phyloP scores from a whole-genome alignment of 2,329 filamentous ascomycete genomes.

The Karstenula rhodostoma region DNA sequence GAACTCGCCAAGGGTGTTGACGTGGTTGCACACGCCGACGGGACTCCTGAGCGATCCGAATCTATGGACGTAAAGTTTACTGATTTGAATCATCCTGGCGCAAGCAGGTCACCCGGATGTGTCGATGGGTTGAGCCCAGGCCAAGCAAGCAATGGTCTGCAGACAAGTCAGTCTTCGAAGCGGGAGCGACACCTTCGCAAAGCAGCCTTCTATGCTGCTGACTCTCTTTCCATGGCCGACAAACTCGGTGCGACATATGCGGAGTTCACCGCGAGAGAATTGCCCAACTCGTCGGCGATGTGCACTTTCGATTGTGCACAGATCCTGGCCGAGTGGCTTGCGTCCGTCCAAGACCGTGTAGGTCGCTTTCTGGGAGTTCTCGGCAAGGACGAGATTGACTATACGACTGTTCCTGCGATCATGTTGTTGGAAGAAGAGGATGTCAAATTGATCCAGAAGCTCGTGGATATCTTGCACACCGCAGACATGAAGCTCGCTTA shows the following conservation, averaged over 20 bases:
- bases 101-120: constrained; percentile 38
- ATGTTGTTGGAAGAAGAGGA: constrained; percentile 95
- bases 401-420: constrained; percentile 80
- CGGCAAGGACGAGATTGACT: constrained; percentile 81
- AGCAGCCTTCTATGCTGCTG: constrained; percentile 93
- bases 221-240: constrained; percentile 88
- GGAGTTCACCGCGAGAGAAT: constrained; percentile 81
- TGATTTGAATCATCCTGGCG: constrained; percentile 21
- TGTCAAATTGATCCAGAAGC: constrained; percentile 81
- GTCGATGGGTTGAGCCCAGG: constrained; percentile 40
- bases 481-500: constrained; percentile 81
- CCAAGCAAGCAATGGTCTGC: constrained; percentile 39
- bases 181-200: constrained; percentile 89
- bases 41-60: constrained; percentile 60
- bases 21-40: constrained; percentile 75
- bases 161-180: constrained; percentile 65
- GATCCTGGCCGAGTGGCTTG: constrained; percentile 92
- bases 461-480: constrained; percentile 78
- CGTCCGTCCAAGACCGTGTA: constrained; percentile 92
- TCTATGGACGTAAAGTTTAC: constrained; percentile 38
- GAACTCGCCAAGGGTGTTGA: constrained; percentile 83
- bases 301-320: constrained; percentile 95
- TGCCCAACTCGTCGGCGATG: constrained; percentile 89
- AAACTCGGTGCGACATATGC: constrained; percentile 85
- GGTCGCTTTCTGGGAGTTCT: constrained; percentile 87